Percentiles rank a stretch among this genome's conserved stretches.
Evolutionary conservation across 768 basidiomycete species (phyloP).

Genomic region (Boletales sp.): DNA sequence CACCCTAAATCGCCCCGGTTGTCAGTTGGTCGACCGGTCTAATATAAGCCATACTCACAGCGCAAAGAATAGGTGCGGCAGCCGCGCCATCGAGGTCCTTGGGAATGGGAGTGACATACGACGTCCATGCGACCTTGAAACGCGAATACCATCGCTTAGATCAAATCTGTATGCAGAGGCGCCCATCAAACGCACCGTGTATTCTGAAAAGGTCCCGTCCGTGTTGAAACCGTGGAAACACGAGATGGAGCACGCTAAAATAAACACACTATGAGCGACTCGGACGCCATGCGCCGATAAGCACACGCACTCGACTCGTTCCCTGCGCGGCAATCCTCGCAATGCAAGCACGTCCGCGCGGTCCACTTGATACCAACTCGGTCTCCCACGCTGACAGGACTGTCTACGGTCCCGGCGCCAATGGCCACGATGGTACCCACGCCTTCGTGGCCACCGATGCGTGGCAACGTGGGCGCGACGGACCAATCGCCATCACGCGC

Average conservation of each 20-base stretch:
- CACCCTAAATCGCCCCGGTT: slow-evolving; percentile 17
- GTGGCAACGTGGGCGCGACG: slow-evolving; percentile 25
- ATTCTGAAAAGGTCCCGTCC: slow-evolving; percentile 45
- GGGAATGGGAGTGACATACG: slow-evolving; percentile 45
- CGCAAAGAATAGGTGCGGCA: slow-evolving; percentile 45
- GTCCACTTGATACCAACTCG: slow-evolving; percentile 44
- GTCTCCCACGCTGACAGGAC: slow-evolving; percentile 35
- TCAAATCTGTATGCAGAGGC: not conserved
- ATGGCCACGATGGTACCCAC: slow-evolving; percentile 44
- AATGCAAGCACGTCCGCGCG: slow-evolving; percentile 37
- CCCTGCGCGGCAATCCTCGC: slow-evolving; percentile 38
- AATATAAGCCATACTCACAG: slow-evolving; percentile 19
- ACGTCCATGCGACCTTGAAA: slow-evolving; percentile 30
- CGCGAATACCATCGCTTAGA: not conserved
- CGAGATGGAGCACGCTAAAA: slow-evolving; percentile 9
- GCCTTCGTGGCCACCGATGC: slow-evolving; percentile 46
- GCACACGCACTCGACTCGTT: slow-evolving; percentile 29
- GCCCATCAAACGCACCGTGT: slow-evolving; percentile 24
- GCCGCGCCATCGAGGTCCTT: slow-evolving; percentile 35
- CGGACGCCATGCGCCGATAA: too few species aligned
- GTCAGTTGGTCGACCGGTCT: too few species aligned
- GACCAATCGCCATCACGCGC: slow-evolving; percentile 38
- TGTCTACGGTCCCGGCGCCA: slow-evolving; percentile 29
- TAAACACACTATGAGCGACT: not conserved
- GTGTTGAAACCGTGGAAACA: slow-evolving; percentile 33